Percentiles rank a stretch among this genome's conserved stretches.
phyloP scores from a whole-genome alignment of 2,329 filamentous ascomycete genomes.

The Neofusicoccum sp. region DNA sequence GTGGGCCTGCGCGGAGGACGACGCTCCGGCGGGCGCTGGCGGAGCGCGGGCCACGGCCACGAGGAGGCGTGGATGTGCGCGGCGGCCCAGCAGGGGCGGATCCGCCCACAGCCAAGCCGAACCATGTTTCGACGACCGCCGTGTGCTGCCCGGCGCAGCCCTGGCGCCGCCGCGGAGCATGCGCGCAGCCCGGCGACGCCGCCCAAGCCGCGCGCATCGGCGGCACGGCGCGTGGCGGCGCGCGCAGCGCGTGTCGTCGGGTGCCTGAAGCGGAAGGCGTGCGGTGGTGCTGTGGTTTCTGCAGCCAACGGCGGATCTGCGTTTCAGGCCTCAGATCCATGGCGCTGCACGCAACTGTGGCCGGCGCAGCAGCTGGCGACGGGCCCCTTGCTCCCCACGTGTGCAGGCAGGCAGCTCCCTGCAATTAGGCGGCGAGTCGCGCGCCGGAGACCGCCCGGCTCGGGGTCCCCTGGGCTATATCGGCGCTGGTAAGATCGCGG shows the following conservation, averaged over 20 bases:
- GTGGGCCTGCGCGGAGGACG: neutral
- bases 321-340: no score
- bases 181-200: no score
- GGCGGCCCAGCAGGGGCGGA: slow-evolving; percentile 7
- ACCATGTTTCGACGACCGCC: slow-evolving; percentile 14
- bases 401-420: slow-evolving; percentile 9
- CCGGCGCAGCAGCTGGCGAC: neutral
- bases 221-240: no score
- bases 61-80: slow-evolving; percentile 10
- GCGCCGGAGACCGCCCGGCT: slow-evolving; percentile 5
- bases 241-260: no score
- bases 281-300: no score
- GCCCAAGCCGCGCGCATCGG: slow-evolving; percentile 10
- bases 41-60: slow-evolving; percentile 10
- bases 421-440: slow-evolving; percentile 13
- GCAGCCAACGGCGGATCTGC: no score
- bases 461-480: slow-evolving; percentile 7
- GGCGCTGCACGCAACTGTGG: slow-evolving; percentile 11
- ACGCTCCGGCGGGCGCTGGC: neutral
- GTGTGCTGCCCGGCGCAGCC: no score
- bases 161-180: no score
- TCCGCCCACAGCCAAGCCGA: slow-evolving; percentile 13
- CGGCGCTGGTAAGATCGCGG: neutral
- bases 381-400: slow-evolving; percentile 13
- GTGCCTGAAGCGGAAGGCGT: no score